A percentile compares a stretch with the other conserved stretches of the same genome.
Conservation (phyloP, 2,329 filamentous ascomycete genomes). For the Cordyceps cicadae region DNA sequence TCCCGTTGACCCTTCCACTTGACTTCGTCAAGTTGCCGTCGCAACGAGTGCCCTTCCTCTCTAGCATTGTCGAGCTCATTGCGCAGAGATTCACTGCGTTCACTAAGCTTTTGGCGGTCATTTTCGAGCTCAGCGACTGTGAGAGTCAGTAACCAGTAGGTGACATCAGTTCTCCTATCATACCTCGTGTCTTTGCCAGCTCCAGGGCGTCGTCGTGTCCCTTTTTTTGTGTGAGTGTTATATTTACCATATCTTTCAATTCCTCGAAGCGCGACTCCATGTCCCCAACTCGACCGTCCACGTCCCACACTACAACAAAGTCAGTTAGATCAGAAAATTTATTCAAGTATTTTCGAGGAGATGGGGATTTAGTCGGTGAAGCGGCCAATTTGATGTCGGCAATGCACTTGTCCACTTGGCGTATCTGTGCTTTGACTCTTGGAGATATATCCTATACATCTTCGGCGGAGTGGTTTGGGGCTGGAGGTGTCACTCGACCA, state of each 20-base stretch:
- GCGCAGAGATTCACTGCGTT: slow-evolving; percentile 44
- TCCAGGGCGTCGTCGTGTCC: slow-evolving; percentile 66
- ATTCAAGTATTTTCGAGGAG: slow-evolving; percentile 52
- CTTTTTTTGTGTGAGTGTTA: slow-evolving; percentile 58
- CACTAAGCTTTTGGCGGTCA: slow-evolving; percentile 37
- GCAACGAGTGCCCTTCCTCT: slow-evolving; percentile 27
- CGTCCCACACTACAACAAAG: slow-evolving; percentile 63
- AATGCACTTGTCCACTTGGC: slow-evolving; percentile 25
- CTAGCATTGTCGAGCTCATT: slow-evolving; percentile 49
- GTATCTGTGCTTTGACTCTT: slow-evolving; percentile 24
- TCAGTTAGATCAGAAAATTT: slow-evolving; percentile 57
- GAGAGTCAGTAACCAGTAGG: slow-evolving; percentile 11
- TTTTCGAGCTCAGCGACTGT: slow-evolving; percentile 42
- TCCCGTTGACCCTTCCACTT: slow-evolving; percentile 36
- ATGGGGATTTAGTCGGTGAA: slow-evolving; percentile 34
- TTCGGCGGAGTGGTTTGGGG: background rate
- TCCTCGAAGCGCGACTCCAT: slow-evolving; percentile 67
- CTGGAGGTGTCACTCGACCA: slow-evolving; percentile 36
- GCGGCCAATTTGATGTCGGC: slow-evolving; percentile 25
- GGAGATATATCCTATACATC: background rate
- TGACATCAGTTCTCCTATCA: slow-evolving; percentile 18
- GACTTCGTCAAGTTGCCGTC: slow-evolving; percentile 29
- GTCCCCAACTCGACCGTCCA: slow-evolving; percentile 64
- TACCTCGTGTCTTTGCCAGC: slow-evolving; percentile 67
- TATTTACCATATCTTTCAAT: slow-evolving; percentile 65